These are phyloP conservation scores for Austroboletus eburneus DNA, from an alignment of 768 basidiomycete species.

Conservation along the genomic window DNA sequence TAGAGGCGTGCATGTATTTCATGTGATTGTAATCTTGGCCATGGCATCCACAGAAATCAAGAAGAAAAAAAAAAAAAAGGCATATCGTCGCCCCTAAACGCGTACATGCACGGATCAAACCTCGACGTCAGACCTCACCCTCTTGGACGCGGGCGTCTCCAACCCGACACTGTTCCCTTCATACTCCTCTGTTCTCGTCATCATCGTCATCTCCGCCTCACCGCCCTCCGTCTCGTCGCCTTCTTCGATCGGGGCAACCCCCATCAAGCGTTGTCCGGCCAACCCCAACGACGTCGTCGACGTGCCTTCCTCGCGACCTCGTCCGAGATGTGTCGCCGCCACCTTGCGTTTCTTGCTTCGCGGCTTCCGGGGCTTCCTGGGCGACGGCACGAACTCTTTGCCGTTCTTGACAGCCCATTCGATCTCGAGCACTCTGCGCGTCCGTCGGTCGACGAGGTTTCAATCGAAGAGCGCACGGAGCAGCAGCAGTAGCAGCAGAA, in stretches of 20 bases:
- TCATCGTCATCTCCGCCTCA: slow-evolving; percentile 10
- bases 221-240: slow-evolving; percentile 37
- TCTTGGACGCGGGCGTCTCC: slow-evolving; percentile 26
- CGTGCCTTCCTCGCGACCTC: slow-evolving; percentile 10
- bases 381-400: slow-evolving; percentile 54
- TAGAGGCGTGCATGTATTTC: slow-evolving; percentile 20
- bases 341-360: slow-evolving; percentile 34
- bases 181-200: slow-evolving; percentile 25
- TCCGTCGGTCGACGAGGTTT: slow-evolving; percentile 3
- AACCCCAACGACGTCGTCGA: slow-evolving; percentile 5
- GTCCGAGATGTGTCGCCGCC: slow-evolving; percentile 14
- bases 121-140: slow-evolving; percentile 19
- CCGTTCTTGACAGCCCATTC: slow-evolving; percentile 72
- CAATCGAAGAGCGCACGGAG: background rate
- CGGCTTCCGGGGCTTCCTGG: slow-evolving; percentile 37
- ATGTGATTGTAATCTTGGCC: slow-evolving; percentile 20
- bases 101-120: too few species aligned
- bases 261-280: slow-evolving; percentile 13
- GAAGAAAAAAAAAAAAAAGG: background rate
- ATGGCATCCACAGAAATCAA: slow-evolving; percentile 10
- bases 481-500: slow-evolving; percentile 7
- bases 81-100: too few species aligned
- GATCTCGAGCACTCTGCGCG: slow-evolving; percentile 71
- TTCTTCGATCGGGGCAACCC: slow-evolving; percentile 32
- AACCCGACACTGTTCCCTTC: slow-evolving; percentile 16